These are phyloP conservation scores for Tuber aestivum DNA, from an alignment of 495 filamentous ascomycete species.

Conservation along the genomic window DNA sequence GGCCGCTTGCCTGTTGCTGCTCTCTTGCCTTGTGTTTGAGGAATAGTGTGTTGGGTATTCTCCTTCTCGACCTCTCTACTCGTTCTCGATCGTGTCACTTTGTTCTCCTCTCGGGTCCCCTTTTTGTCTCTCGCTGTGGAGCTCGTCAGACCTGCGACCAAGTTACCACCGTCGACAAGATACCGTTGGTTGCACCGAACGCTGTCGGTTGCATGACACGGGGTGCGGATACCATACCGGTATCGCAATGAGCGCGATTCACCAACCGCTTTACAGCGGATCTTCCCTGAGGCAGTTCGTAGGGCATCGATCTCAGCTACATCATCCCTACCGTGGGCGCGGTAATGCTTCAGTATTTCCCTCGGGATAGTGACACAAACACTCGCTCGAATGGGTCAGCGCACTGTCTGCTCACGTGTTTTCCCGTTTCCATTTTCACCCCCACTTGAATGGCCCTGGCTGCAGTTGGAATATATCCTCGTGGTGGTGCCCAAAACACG, in stretches of 20 bases:
- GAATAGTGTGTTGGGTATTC: neutral
- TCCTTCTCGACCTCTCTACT: neutral
- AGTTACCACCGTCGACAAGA: neutral
- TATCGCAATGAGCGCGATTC: neutral
- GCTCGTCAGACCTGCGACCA: neutral
- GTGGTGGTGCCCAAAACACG: neutral
- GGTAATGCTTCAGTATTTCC: neutral
- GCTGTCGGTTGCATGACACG: neutral
- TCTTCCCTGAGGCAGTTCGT: neutral
- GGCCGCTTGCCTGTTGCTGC: neutral
- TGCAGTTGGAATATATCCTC: neutral
- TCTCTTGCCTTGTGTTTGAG: neutral
- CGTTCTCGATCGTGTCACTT: neutral
- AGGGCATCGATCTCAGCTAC: neutral
- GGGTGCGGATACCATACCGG: neutral
- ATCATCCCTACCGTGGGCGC: neutral
- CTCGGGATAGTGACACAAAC: constrained; percentile 4
- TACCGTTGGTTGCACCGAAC: neutral
- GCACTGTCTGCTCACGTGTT: neutral
- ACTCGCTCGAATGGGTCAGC: neutral
- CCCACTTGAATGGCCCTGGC: neutral
- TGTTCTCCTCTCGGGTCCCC: neutral
- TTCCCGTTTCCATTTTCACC: neutral
- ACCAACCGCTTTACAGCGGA: neutral
- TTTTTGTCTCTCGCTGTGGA: neutral